Percentiles rank a stretch among this genome's conserved stretches.
Conservation (phyloP, 805 yeast genomes). For the Torulaspora delbrueckii region DNA sequence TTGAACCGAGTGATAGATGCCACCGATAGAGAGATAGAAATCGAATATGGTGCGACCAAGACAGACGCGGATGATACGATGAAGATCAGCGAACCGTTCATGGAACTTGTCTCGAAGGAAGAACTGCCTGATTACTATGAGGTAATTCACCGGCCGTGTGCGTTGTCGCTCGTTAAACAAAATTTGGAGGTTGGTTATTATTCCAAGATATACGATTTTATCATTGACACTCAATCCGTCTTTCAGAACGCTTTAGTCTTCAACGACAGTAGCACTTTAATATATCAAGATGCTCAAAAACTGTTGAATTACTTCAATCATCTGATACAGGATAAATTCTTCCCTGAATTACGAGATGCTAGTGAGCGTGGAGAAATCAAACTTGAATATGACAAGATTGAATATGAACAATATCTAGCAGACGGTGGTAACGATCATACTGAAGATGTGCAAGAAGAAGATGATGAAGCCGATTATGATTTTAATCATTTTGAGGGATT, state of each 20-base stretch:
- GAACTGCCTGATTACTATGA: conserved; percentile 78
- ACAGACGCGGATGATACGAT: conserved; percentile 26
- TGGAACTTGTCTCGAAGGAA: conserved; percentile 64
- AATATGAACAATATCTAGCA: conserved; percentile 27
- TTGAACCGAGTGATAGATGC: conserved; percentile 29
- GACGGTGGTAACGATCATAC: conserved; percentile 20
- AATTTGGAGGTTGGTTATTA: conserved; percentile 51
- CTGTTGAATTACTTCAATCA: conserved; percentile 50
- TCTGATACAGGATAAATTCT: conserved; percentile 24
- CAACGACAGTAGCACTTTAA: conserved; percentile 68
- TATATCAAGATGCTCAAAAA: conserved; percentile 64
- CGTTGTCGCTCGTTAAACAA: conserved; percentile 55
- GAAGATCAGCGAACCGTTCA: conserved; percentile 60
- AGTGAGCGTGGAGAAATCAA: conserved; percentile 33
- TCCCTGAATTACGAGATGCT: conserved; percentile 28
- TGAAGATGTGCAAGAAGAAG: conserved; percentile 15
- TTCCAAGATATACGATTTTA: conserved; percentile 53
- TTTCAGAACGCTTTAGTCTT: conserved; percentile 75
- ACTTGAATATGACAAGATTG: conserved; percentile 30
- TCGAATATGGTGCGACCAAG: conserved; percentile 15
- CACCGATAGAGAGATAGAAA: conserved; percentile 25
- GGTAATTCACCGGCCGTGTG: conserved; percentile 66
- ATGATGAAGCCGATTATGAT: conserved; percentile 26
- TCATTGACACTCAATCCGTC: conserved; percentile 54
- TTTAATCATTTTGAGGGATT: conserved; percentile 32